Conservation (phyloP, 164 flowering plant genomes). For the Sextonia rubra region DNA sequence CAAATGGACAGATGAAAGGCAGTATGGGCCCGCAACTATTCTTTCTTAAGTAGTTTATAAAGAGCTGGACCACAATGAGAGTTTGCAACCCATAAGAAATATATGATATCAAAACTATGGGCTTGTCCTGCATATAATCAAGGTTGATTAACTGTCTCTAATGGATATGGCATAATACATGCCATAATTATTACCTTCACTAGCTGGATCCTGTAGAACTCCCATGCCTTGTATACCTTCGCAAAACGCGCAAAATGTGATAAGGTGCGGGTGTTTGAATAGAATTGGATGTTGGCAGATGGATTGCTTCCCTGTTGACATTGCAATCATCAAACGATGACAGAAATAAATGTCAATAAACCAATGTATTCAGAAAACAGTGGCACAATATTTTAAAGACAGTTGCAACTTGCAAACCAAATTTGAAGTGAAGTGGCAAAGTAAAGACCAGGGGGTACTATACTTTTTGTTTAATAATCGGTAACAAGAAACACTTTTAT, state of each 20-base stretch:
- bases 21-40: too few relatives aligned
- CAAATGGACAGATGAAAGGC: too few relatives aligned
- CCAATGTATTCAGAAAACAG: background rate
- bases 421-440: background rate
- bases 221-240: conserved; percentile 77
- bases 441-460: background rate
- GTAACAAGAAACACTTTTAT: background rate
- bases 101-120: too few relatives aligned
- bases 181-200: conserved; percentile 51
- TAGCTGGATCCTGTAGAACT: conserved; percentile 72
- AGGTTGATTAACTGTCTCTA: background rate
- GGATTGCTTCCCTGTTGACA: conserved; percentile 72
- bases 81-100: too few relatives aligned
- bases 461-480: too few relatives aligned
- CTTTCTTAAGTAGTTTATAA: too few relatives aligned
- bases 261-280: conserved; percentile 57
- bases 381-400: background rate
- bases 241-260: conserved; percentile 83
- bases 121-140: too few relatives aligned
- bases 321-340: background rate
- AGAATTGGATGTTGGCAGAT: conserved; percentile 68
- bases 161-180: background rate
- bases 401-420: background rate
- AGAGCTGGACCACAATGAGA: too few relatives aligned
- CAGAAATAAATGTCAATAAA: background rate